Percentiles rank a stretch among this genome's conserved stretches.
These are phyloP conservation scores for Moringa oleifera DNA, from an alignment of 345 rosid genomes.

Conservation along the genomic window DNA sequence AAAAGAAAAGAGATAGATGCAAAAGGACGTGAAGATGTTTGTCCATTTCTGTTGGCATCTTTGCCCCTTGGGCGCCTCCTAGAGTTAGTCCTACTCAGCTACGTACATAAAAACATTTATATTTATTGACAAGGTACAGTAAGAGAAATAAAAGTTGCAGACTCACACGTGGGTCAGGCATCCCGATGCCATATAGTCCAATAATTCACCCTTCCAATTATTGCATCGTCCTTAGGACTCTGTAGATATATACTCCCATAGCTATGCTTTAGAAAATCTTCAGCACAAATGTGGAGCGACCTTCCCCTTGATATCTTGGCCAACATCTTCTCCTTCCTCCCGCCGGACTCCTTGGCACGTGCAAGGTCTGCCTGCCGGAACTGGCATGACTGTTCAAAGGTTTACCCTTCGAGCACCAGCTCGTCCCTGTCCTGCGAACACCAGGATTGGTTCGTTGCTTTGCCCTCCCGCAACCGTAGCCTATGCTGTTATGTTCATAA, in stretches of 20 bases:
- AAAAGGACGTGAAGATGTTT: no score
- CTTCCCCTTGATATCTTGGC: constrained; percentile 42
- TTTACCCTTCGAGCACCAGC: constrained; percentile 14
- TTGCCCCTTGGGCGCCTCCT: constrained; percentile 22
- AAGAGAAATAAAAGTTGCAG: background rate
- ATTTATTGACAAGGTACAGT: constrained; percentile 7
- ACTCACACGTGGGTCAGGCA: constrained; percentile 25
- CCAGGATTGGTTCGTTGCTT: constrained; percentile 45
- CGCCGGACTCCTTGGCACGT: constrained; percentile 42
- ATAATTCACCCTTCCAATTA: constrained; percentile 19
- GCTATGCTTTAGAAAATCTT: background rate
- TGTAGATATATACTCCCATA: background rate
- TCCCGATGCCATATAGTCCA: constrained; percentile 15
- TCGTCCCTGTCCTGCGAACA: background rate
- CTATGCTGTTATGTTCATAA: constrained; percentile 33
- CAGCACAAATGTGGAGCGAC: constrained; percentile 40
- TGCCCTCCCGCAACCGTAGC: constrained; percentile 34
- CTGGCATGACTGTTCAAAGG: constrained; percentile 33
- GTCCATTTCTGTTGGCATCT: background rate
- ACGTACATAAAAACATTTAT: no score
- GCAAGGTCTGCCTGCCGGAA: constrained; percentile 37
- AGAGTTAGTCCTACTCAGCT: constrained; percentile 18
- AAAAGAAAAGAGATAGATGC: background rate
- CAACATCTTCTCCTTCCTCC: constrained; percentile 40
- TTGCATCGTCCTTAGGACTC: background rate